Evolutionary conservation across 2,329 filamentous ascomycete species (phyloP), one percentile per base, ranked within the genome.

Genomic region (Xenosphaeropsis pyriputrescens): DNA sequence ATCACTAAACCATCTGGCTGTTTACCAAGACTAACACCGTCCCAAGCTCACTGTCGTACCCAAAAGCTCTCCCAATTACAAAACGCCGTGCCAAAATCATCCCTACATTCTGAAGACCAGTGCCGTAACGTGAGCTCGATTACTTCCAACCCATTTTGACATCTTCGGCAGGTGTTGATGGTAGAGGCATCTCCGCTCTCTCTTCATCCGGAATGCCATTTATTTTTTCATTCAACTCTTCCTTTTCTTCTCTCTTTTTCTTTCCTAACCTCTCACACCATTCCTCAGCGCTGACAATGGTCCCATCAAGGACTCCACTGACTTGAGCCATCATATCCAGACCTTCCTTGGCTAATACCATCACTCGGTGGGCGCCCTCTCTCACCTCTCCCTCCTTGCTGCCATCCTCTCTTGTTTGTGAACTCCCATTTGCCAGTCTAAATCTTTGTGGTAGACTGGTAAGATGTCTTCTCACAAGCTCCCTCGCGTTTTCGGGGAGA

Each of bases 281-380:
- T 48, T 79, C 75, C 58, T 96, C 89, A 0, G 91, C 91, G 49
- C 83, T 91, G 39, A 83, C 72, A 38, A 96, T 81, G 0, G 91
- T 96, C 38, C 85, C 82, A 47, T 93, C 84, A 7, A 96, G 70
- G 2, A 95, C 84, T 5, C 79, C 76, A 31, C 79, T 91, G 36
- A 98, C 85, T 56, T 95, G 86, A 1, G 76, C 72, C 69, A 96
- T 86, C 80, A 96, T 94, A 48, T 95, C 86, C 12, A 96, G 65
- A 0, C 88, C 85, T 55, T 96, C 89, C 50, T 81, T 82, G 6
- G 89, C 89, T 37, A 96, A 74, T 1, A 91, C 75, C 11, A 96
- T 63, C 39, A 93, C 86, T 31, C 81, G 71, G 47, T 86, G 79
- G 0, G 85, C 86, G 37, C 68, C 67, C 18, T 77, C 69, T 2